Base-by-base conservation (phyloP, 192 early-diverging fungal species). In the Phlyctochytrium planicorne region DNA sequence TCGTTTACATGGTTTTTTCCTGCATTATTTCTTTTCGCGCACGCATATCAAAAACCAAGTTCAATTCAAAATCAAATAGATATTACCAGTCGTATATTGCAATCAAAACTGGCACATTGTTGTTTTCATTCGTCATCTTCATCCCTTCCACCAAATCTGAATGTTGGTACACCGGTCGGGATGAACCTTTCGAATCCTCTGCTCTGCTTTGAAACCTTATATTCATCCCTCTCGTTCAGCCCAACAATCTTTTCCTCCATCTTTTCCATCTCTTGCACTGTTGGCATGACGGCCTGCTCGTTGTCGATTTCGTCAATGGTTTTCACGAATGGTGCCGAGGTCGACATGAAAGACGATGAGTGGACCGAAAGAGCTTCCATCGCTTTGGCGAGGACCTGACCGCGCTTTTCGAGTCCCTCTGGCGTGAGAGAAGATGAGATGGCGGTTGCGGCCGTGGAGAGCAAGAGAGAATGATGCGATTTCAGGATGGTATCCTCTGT, bases 181-280 rank as follows among this genome's bases (percentile, higher is more conserved):
- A 62, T 62, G 30, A 62, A 62, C n/a, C 27, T n/a, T 16, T 62
- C 61, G 34, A 62, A 62, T 20, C 61, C 61, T n/a, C 30, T n/a
- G 33, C 66, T 60, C 24, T 34, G 34, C 30, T 59, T 68, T 2
- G 66, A 68, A 31, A 68, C 25, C 34, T 12, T 34, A 30, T 25
- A 68, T 6, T 33, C 10, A 14, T 6, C 20, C 40, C 40, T 47
- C 10, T 20, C 20, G 6, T 6, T 6, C 20, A 47, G 40, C 40
- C 10, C 40, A 6, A 47, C 40, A 47, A 47, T 20, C 40, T 47
- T 62, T 62, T 34, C 29, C 20, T 62, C 33, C 30, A 20, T 12
- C 61, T n/a, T 34, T 62, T 65, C 30, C 33, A 20, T 27, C 65
- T 66, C 53, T 52, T 66, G 27, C 23, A 23, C 62, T 4, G 62